These are phyloP conservation scores for Vinca minor DNA, from an alignment of 257 asterid genomes.

Conservation along the genomic window DNA sequence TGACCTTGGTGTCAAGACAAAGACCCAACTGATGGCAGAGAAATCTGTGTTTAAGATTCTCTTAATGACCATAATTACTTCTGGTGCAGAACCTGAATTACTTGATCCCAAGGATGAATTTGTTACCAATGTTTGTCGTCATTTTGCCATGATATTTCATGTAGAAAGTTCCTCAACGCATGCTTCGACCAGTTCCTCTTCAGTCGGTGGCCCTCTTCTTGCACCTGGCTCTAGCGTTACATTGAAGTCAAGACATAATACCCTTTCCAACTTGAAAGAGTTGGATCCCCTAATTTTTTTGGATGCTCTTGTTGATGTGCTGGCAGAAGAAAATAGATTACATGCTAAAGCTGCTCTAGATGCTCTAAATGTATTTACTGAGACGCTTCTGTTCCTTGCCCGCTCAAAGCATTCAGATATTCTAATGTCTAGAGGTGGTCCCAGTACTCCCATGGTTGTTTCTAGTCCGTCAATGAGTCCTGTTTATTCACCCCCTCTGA, in stretches of 20 bases:
- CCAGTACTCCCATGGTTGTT: slow-evolving; percentile 92
- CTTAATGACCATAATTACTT: slow-evolving; percentile 86
- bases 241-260: slow-evolving; percentile 54
- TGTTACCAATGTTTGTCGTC: slow-evolving; percentile 68
- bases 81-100: slow-evolving; percentile 84
- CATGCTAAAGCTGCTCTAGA: slow-evolving; percentile 87
- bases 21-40: slow-evolving; percentile 99
- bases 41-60: slow-evolving; percentile 91
- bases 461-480: slow-evolving; percentile 99
- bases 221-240: slow-evolving; percentile 43
- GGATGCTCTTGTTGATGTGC: slow-evolving; percentile 93
- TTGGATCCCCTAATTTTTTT: slow-evolving; percentile 89
- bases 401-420: slow-evolving; percentile 75
- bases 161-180: slow-evolving; percentile 55
- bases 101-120: slow-evolving; percentile 78
- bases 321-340: slow-evolving; percentile 80
- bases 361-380: slow-evolving; percentile 72
- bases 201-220: slow-evolving; percentile 52
- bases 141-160: slow-evolving; percentile 95
- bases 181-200: slow-evolving; percentile 35
- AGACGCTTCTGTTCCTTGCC: slow-evolving; percentile 85
- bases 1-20: slow-evolving; percentile 98
- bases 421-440: slow-evolving; percentile 78
- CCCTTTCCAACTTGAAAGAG: slow-evolving; percentile 71
- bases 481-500: slow-evolving; percentile 94